phyloP scores from a whole-genome alignment of 1,139 yeast genomes.

The Geotrichum bryndzae region DNA sequence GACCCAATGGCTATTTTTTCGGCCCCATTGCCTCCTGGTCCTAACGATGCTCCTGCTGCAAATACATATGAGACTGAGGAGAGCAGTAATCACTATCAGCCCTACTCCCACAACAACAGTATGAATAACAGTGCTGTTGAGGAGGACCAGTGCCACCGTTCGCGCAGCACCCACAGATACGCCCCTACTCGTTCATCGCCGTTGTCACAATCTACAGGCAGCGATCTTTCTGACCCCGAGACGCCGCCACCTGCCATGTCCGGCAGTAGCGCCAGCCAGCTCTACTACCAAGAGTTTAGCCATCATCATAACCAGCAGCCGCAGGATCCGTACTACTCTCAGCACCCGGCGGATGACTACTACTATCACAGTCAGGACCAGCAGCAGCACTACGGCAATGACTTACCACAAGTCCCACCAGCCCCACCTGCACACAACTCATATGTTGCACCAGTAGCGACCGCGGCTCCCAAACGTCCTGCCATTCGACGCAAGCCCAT shows the following conservation, averaged over 20 bases:
- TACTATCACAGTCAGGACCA: background rate
- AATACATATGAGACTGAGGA: background rate
- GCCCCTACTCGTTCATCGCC: slow-evolving; percentile 12
- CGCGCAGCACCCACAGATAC: slow-evolving; percentile 3
- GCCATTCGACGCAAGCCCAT: slow-evolving; percentile 23
- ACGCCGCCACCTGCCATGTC: slow-evolving; percentile 1
- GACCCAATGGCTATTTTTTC: slow-evolving; percentile 14
- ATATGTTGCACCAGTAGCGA: slow-evolving; percentile 5
- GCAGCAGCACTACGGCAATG: slow-evolving; percentile 2
- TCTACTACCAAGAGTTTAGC: slow-evolving; percentile 4
- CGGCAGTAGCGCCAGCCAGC: background rate
- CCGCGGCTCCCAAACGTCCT: slow-evolving; percentile 18
- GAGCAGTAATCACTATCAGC: background rate
- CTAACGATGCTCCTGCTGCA: background rate
- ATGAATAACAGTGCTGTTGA: background rate
- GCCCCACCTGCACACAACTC: slow-evolving; percentile 13
- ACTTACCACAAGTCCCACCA: slow-evolving; percentile 14
- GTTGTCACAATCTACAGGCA: slow-evolving; percentile 10
- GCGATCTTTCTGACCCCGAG: slow-evolving; percentile 4
- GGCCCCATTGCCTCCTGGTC: slow-evolving; percentile 12
- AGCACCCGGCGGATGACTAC: background rate
- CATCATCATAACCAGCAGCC: slow-evolving; percentile 7
- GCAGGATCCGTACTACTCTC: slow-evolving; percentile 2
- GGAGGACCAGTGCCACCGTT: background rate
- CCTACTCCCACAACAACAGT: background rate